Base-by-base conservation (phyloP, 75 land plant genomes). In the Isoetes taiwanensis region DNA sequence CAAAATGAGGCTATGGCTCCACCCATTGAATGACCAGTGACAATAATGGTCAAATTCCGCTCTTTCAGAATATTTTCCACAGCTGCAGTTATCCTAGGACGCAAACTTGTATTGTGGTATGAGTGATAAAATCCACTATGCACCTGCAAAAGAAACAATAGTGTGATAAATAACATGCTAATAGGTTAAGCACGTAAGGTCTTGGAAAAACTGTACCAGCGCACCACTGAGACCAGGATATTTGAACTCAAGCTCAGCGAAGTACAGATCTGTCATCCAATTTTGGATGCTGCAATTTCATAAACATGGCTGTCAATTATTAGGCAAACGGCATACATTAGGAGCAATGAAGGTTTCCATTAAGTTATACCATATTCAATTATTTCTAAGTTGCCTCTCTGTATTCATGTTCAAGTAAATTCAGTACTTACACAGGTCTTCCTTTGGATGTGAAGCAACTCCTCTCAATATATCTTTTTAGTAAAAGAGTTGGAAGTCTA, bases 1-100 rank as follows among this genome's bases (percentile, higher is more conserved):
- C 97, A 86, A 63, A 91, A 81, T 20, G 85, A 54, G 60, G 97
- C 97, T 80, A 91, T 79, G 30, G 97, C 97, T 14, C 95, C 97
- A 52, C 97, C 97, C 97, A 91, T 91, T 52, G 97, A 91, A 57
- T 91, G 97, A 10, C 97, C 97, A 19, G 85, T 83, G 31, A 84
- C 78, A 20, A 79, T 78, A 17, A 91, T 56, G 5, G 41, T 16
- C 8, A 84, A 52, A 12, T 75, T 70, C 61, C 73, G 74, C 33
- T 63, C 52, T 28, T 68, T 43, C 41, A 54, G 69, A 12, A 78
- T 72, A 32, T 10, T 64, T 58, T 79, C 52, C 64, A 87, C 76
- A 38, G 83, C 89, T 53, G 35, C 71, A 16, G 84, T 25, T 52
- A 91, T 38, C 11, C 72, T 68, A 53, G 82, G 73, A 23, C 95